phyloP scores from a whole-genome alignment of 148 eudicot species.

The Tetragonia tetragonoides region DNA sequence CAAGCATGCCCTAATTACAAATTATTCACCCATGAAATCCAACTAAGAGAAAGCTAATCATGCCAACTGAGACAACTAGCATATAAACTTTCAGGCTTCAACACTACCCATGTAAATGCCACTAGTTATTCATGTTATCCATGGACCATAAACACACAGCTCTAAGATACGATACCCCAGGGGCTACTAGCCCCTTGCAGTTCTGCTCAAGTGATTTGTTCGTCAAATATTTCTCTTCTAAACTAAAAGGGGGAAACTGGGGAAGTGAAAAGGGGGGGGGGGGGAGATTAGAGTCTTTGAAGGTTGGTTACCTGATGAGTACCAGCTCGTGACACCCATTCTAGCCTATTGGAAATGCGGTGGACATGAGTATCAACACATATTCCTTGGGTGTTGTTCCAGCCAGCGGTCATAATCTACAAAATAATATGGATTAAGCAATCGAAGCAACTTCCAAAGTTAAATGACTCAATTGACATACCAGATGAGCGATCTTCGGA shows the following conservation, averaged over 20 bases:
- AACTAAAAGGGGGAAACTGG: neutral
- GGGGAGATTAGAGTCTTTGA: neutral
- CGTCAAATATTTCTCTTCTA: too few species aligned
- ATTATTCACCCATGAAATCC: too few species aligned
- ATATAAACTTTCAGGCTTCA: too few species aligned
- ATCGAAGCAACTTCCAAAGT: conserved; percentile 11
- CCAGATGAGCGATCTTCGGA: conserved; percentile 98
- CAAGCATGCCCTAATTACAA: too few species aligned
- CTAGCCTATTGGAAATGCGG: conserved; percentile 90
- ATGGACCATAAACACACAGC: too few species aligned
- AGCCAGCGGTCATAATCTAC: conserved; percentile 86
- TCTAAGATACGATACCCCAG: too few species aligned
- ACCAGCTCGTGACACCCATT: conserved; percentile 83
- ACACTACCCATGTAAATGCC: too few species aligned
- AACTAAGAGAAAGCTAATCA: too few species aligned
- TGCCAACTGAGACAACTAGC: too few species aligned
- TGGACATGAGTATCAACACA: conserved; percentile 99
- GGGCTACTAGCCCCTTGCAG: too few species aligned
- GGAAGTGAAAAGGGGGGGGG: neutral
- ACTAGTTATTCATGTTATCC: too few species aligned
- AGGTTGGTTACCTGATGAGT: conserved; percentile 52
- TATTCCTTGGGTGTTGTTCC: conserved; percentile 96
- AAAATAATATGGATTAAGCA: conserved; percentile 1
- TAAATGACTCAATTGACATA: conserved; percentile 28
- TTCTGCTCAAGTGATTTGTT: too few species aligned